Evolutionary conservation across 169 alveolate genomes (phyloP).

Genomic region (Perkinsus olseni): DNA sequence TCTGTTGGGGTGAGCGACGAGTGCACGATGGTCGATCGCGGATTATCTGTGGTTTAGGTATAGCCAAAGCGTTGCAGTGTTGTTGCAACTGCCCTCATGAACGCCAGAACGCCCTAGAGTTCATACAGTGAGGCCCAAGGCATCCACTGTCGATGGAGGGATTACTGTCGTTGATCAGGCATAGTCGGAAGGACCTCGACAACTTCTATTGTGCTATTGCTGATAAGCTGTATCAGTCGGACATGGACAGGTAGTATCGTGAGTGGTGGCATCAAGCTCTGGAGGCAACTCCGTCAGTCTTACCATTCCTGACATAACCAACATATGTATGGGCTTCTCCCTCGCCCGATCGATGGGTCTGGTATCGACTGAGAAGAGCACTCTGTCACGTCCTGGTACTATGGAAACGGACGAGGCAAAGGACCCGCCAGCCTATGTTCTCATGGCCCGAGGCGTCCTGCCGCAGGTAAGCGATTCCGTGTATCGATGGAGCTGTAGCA

Average conservation of each 20-base stretch:
- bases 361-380: neutral
- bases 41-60: neutral
- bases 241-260: neutral
- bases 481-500: neutral
- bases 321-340: neutral
- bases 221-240: neutral
- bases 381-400: neutral
- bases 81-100: neutral
- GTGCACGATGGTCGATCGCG: neutral
- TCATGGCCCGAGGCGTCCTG: neutral
- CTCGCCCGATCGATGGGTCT: neutral
- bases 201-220: neutral
- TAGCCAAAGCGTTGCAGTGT: neutral
- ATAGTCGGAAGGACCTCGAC: neutral
- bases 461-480: neutral
- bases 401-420: neutral
- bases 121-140: neutral
- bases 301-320: neutral
- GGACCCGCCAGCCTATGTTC: neutral
- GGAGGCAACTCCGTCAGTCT: neutral
- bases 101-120: neutral
- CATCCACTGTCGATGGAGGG: neutral
- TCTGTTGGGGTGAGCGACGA: neutral
- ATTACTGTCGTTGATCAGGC: neutral
- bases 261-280: neutral